phyloP scores from a whole-genome alignment of 306 rosid species.

The Alnus rubra region DNA sequence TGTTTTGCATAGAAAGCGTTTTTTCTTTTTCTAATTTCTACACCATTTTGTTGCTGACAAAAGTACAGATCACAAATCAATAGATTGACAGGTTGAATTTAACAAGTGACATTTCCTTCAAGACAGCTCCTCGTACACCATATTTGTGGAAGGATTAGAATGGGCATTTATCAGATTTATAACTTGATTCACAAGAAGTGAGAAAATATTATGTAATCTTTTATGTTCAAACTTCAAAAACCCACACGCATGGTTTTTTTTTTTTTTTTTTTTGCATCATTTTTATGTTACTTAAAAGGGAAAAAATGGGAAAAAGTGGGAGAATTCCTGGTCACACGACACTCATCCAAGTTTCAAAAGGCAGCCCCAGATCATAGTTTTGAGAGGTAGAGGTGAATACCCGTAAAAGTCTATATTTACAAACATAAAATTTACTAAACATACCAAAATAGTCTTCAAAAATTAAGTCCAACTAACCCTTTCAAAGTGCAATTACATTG shows the following conservation, averaged over 20 bases:
- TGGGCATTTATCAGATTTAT: background rate
- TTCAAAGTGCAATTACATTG: slow-evolving; percentile 21
- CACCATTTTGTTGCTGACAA: background rate
- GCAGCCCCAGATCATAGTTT: background rate
- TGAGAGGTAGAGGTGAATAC: slow-evolving; percentile 1
- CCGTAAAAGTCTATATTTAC: slow-evolving; percentile 7
- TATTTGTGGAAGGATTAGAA: background rate
- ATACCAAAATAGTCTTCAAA: background rate
- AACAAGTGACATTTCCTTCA: background rate
- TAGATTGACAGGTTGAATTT: background rate
- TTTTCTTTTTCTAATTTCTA: background rate
- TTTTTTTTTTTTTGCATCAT: background rate
- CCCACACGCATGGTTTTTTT: background rate
- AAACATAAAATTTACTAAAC: slow-evolving; percentile 8
- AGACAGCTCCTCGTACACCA: background rate
- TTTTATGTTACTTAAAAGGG: background rate
- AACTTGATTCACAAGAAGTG: background rate
- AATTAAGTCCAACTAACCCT: slow-evolving; percentile 14
- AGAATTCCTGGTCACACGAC: background rate
- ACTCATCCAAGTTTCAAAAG: background rate
- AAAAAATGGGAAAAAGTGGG: background rate
- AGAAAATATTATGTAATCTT: background rate
- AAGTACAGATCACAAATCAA: background rate
- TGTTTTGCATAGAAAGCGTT: background rate
- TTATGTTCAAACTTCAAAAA: background rate